These are phyloP conservation scores for Lachnellula occidentalis DNA, from an alignment of 2,329 filamentous ascomycete genomes.

Conservation along the genomic window DNA sequence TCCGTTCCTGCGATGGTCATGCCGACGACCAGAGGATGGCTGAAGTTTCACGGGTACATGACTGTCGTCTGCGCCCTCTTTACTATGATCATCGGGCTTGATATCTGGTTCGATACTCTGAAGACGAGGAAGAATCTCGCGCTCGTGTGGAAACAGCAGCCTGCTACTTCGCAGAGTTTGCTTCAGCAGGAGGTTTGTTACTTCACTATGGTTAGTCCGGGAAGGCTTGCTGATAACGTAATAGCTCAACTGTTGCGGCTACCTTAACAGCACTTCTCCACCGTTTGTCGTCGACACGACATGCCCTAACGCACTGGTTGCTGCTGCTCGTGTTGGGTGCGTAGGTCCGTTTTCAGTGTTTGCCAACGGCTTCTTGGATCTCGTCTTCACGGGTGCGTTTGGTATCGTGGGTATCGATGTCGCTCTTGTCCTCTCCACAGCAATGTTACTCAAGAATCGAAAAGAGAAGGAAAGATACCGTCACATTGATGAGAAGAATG, in stretches of 20 bases:
- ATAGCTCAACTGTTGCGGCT: slow-evolving; percentile 78
- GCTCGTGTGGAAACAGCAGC: slow-evolving; percentile 54
- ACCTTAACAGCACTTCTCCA: slow-evolving; percentile 64
- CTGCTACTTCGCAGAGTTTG: slow-evolving; percentile 54
- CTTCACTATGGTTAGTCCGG: background rate
- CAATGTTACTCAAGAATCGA: slow-evolving; percentile 74
- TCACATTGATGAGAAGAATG: slow-evolving; percentile 75
- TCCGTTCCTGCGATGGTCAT: slow-evolving; percentile 68
- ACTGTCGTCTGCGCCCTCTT: slow-evolving; percentile 57
- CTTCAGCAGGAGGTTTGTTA: slow-evolving; percentile 62
- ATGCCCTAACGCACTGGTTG: slow-evolving; percentile 65
- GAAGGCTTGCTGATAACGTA: slow-evolving; percentile 9
- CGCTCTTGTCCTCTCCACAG: slow-evolving; percentile 62
- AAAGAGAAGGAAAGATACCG: slow-evolving; percentile 75
- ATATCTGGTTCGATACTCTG: slow-evolving; percentile 70
- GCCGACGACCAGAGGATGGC: slow-evolving; percentile 58
- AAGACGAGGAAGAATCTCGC: slow-evolving; percentile 58
- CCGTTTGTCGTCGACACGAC: slow-evolving; percentile 64
- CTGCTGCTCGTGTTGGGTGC: slow-evolving; percentile 66
- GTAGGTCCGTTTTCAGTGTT: slow-evolving; percentile 61
- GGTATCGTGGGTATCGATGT: slow-evolving; percentile 71
- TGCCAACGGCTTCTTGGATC: slow-evolving; percentile 65
- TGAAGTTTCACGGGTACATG: slow-evolving; percentile 64
- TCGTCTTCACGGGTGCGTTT: slow-evolving; percentile 74
- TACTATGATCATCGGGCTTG: slow-evolving; percentile 59